Conservation (phyloP, 345 rosid species). For the Iberis pinnata region DNA sequence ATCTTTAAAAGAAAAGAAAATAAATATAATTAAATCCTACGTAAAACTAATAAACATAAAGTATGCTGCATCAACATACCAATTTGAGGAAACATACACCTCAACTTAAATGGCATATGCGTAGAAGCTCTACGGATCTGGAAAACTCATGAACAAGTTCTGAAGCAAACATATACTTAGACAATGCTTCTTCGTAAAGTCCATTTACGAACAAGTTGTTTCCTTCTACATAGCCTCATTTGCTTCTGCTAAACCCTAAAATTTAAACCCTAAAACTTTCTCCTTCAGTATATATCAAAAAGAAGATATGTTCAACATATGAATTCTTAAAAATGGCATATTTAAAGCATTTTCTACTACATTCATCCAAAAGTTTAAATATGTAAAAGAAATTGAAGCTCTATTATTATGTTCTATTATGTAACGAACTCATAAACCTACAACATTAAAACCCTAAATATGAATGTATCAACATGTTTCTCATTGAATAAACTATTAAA, state of each 20-base stretch:
- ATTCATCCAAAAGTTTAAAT: not conserved
- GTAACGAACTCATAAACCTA: constrained; percentile 13
- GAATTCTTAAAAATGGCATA: too few species aligned
- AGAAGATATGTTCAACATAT: too few species aligned
- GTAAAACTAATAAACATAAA: too few species aligned
- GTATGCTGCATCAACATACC: too few species aligned
- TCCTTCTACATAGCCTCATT: constrained; percentile 80
- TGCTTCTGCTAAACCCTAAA: too few species aligned
- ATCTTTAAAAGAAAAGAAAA: too few species aligned
- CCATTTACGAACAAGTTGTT: constrained; percentile 60
- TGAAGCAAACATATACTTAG: constrained; percentile 55
- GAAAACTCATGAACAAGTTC: constrained; percentile 41
- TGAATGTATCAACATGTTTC: too few species aligned
- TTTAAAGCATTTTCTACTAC: not conserved
- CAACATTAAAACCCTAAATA: too few species aligned
- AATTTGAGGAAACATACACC: constrained; percentile 66
- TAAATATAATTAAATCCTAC: too few species aligned
- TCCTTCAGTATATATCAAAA: constrained; percentile 26
- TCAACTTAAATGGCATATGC: constrained; percentile 77
- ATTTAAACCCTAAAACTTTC: constrained; percentile 49
- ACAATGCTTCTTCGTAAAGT: constrained; percentile 69
- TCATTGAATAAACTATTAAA: too few species aligned
- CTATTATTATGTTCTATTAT: too few species aligned
- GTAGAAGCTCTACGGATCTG: constrained; percentile 45
- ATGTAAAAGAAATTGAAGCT: not conserved